Evolutionary conservation across 208 protist genomes (phyloP), one percentile per base, ranked within the genome.

Genomic region (Trypanosoma boissoni): DNA sequence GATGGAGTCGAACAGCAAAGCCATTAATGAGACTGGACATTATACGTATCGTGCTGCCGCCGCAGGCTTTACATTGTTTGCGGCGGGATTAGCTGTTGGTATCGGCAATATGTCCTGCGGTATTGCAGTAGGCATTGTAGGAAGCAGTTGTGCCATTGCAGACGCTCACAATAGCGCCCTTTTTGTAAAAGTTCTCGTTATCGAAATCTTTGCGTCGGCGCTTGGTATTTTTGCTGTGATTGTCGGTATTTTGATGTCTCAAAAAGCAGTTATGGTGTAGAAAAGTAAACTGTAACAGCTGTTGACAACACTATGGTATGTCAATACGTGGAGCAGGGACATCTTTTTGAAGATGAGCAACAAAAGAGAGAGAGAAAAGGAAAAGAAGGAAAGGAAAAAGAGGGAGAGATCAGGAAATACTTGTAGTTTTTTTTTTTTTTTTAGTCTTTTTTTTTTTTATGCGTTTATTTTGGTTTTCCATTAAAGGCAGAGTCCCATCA

Each of bases 201-300:
- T 99, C 72, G 97, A 99, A 69, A 99, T 99, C 78, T 99, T 99
- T 74, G 97, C 91, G 45, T 92, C 81, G 48, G 97, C 96, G 37
- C 83, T 99, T 4, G 97, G 97, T 44, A 96, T 99, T 48, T 99
- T 98, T 77, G 94, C 94, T n/a, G 91, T 99, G 27, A 99, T 99
- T 60, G 94, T 98, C 28, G 96, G 94, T 31, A 98, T 99, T 86
- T 66, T 99, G 23, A 93, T 97, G 82, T 74, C 86, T 3, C 83
- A 96, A 32, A 88, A 94, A 55, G 91, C 91, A 28, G 52, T 71
- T 28, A 94, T 94, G 87, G 32, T 71, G 44, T 92, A 81, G 49
- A 5, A 48, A 21, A 16, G 31, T 41, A 10, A 31, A 24, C 16
- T 45, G 36, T 39, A 43, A 20, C 6, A 34, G 10, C 18, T 26